These are phyloP conservation scores for Nakazawaea sp. DNA, from an alignment of 805 yeast species.

Conservation along the genomic window DNA sequence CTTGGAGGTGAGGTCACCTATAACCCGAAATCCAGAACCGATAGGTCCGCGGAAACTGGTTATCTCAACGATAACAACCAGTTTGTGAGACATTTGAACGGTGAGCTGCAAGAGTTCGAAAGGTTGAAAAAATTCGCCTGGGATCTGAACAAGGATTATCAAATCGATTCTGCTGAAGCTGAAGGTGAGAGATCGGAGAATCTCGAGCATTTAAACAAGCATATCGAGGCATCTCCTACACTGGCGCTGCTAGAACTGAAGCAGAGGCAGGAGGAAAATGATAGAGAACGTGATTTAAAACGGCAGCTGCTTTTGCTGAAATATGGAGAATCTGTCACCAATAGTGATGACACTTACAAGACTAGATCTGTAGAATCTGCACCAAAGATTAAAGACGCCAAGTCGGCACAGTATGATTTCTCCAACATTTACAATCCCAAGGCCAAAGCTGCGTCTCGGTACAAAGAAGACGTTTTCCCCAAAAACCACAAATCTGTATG, in stretches of 20 bases:
- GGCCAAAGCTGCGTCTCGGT: too few species aligned
- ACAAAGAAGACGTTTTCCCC: constrained; percentile 27
- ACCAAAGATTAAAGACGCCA: background rate
- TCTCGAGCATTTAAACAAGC: constrained; percentile 17
- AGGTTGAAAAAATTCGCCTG: constrained; percentile 44
- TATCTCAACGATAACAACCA: constrained; percentile 29
- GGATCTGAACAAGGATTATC: constrained; percentile 18
- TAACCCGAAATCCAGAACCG: constrained; percentile 47
- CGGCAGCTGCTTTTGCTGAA: constrained; percentile 26
- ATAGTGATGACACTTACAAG: too few species aligned
- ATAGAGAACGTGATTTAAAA: constrained; percentile 20
- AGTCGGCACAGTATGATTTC: too few species aligned
- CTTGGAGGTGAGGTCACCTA: constrained; percentile 36
- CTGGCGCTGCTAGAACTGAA: constrained; percentile 30
- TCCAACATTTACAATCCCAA: too few species aligned
- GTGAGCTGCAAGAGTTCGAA: constrained; percentile 50
- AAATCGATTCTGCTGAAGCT: constrained; percentile 1
- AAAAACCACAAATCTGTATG: constrained; percentile 33
- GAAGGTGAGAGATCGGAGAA: constrained; percentile 15
- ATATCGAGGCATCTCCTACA: constrained; percentile 41
- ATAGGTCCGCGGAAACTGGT: constrained; percentile 24
- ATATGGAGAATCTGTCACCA: constrained; percentile 25
- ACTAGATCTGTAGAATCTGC: constrained; percentile 10
- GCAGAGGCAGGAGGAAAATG: constrained; percentile 23
- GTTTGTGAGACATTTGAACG: constrained; percentile 48